Evolutionary conservation across 2,329 filamentous ascomycete genomes (phyloP).

Genomic region (Lojkania enalia): DNA sequence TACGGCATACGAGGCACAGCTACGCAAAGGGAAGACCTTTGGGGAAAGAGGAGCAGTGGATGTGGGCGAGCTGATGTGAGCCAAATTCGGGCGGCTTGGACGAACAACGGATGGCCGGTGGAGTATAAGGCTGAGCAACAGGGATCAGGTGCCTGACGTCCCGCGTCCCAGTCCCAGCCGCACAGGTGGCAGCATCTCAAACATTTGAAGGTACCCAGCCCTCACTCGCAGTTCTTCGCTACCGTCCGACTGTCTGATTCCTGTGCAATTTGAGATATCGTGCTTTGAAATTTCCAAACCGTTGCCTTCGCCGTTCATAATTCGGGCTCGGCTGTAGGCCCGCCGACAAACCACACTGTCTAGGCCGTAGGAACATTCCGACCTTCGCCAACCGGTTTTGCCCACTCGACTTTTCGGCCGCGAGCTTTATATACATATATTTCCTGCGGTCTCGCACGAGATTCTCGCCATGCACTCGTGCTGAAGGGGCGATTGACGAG

Average conservation of each 20-base stretch:
- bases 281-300: neutral
- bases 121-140: conserved; percentile 20
- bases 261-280: neutral
- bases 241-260: neutral
- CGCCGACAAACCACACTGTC: neutral
- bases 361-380: neutral
- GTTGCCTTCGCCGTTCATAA: neutral
- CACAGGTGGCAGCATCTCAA: conserved; percentile 3
- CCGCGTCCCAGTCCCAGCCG: conserved; percentile 10
- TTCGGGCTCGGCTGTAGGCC: neutral
- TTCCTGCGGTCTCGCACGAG: conserved; percentile 4
- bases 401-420: neutral
- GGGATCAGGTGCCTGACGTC: conserved; percentile 10
- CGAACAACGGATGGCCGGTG: conserved; percentile 9
- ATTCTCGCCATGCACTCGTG: conserved; percentile 19
- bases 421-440: conserved; percentile 13
- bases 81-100: neutral
- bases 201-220: neutral
- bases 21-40: conserved; percentile 1
- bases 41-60: conserved; percentile 3
- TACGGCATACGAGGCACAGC: neutral
- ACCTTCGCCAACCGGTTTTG: conserved; percentile 1
- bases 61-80: conserved; percentile 4
- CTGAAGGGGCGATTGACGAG: no score
- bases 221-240: neutral